Evolutionary conservation across 306 rosid genomes (phyloP).

Genomic region (Medicago lupulina): DNA sequence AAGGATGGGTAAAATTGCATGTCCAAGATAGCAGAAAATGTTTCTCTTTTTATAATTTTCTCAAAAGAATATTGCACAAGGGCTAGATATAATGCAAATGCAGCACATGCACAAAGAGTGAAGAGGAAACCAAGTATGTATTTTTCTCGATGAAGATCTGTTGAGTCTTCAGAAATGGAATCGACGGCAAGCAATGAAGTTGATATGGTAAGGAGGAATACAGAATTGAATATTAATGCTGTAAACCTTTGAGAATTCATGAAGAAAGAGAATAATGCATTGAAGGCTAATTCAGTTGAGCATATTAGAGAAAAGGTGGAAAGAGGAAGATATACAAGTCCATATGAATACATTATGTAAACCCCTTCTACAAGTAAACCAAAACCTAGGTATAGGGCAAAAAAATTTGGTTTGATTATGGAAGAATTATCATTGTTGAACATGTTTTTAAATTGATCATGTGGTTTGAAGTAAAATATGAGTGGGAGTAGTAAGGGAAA

Average conservation of each 20-base stretch:
- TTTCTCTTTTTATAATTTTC: constrained; percentile 55
- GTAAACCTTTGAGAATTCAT: neutral
- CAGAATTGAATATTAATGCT: neutral
- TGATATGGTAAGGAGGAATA: neutral
- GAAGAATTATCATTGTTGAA: constrained; percentile 15
- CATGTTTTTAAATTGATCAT: neutral
- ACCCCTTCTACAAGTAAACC: constrained; percentile 43
- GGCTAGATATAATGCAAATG: constrained; percentile 52
- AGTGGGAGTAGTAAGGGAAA: constrained; percentile 62
- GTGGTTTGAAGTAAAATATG: constrained; percentile 39
- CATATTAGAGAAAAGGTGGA: neutral
- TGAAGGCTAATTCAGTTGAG: constrained; percentile 8
- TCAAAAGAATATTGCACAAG: constrained; percentile 60
- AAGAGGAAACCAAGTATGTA: neutral
- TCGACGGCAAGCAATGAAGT: neutral
- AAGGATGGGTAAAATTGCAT: constrained; percentile 59
- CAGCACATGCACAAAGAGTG: constrained; percentile 14
- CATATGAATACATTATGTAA: constrained; percentile 64
- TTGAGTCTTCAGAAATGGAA: constrained; percentile 11
- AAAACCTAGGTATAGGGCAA: constrained; percentile 40
- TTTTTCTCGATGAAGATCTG: neutral
- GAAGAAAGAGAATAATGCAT: constrained; percentile 11
- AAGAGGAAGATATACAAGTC: constrained; percentile 3
- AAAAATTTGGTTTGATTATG: constrained; percentile 38
- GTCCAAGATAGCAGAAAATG: constrained; percentile 53